A percentile compares a stretch with the other conserved stretches of the same genome.
phyloP scores from a whole-genome alignment of 2,329 filamentous ascomycete species.

The Bipolaris cookei region DNA sequence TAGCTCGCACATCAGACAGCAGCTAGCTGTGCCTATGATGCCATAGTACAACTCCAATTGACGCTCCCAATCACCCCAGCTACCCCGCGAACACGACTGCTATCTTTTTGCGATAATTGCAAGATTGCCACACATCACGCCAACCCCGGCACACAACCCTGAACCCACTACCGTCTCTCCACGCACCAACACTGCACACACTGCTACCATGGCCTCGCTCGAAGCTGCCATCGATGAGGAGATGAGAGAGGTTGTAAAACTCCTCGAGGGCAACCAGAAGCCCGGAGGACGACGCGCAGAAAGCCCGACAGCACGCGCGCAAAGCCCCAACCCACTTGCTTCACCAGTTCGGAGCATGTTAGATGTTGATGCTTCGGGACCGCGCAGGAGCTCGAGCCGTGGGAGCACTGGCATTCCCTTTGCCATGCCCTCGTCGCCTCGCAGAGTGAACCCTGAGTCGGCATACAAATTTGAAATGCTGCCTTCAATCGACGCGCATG shows the following conservation, averaged over 20 bases:
- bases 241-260: conserved; percentile 72
- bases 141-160: conserved; percentile 18
- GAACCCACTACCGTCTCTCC: not conserved
- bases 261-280: conserved; percentile 63
- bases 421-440: conserved; percentile 42
- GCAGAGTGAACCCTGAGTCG: conserved; percentile 48
- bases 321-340: conserved; percentile 56
- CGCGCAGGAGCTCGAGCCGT: conserved; percentile 42
- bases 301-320: conserved; percentile 57
- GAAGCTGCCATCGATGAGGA: conserved; percentile 80
- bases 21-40: conserved; percentile 25
- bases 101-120: conserved; percentile 3
- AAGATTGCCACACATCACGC: conserved; percentile 1
- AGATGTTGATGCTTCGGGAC: conserved; percentile 42
- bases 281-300: conserved; percentile 32
- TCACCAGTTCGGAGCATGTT: conserved; percentile 64
- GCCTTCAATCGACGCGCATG: conserved; percentile 53
- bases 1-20: conserved; percentile 16
- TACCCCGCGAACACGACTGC: conserved; percentile 30
- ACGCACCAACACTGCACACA: conserved; percentile 8
- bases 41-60: conserved; percentile 26
- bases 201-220: conserved; percentile 66
- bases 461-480: conserved; percentile 56
- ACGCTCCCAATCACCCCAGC: conserved; percentile 19
- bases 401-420: conserved; percentile 39